Evolutionary conservation across 2,329 filamentous ascomycete species (phyloP), one percentile per base, ranked within the genome.

Genomic region (Botrytis hyacinthi): DNA sequence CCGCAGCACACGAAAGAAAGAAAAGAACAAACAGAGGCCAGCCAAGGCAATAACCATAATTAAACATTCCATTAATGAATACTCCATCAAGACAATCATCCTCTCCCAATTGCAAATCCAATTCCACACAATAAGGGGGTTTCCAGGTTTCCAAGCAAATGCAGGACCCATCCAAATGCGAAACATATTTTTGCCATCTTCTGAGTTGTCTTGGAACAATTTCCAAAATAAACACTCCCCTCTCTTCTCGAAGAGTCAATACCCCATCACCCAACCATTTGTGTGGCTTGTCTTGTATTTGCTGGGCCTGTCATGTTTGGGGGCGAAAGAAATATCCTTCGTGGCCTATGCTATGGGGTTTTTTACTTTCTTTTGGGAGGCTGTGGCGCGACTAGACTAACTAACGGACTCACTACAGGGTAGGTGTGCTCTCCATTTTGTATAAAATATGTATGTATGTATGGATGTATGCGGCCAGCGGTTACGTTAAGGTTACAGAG

Each of bases 151-250:
- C 51, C 14, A 16, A n/a, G 62, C 42, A 29, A 29, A 16, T 48
- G 62, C 42, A 29, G 42, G 62, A 35, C 65, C 46, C 46, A 20
- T 54, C 46, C 18, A 37, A 22, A 67, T 54, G 65, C 65, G 46
- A 67, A 54, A 67, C 46, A 29, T 51, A 37, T 40, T 54, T 14
- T 35, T 26, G 32, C 40, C 46, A 42, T 42, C 40, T 14, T 29
- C 35, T 63, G 60, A 71, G 59, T 40, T 66, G 70, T 71, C 70
- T 66, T 66, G 70, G 60, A 71, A 66, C 60, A 65, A 71, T 71
- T 51, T 71, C n/a, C 26, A 29, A 40, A 29, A 22, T 29, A 22
- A 16, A 22, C 6, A 40, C 12, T 9, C 68, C 42, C 32, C 20
- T 26, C 46, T 9, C 46, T 48, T 48, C 46, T 22, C 20, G 37